Base-by-base conservation (phyloP, 23 red algal species). In the Agarophyton chilense region DNA sequence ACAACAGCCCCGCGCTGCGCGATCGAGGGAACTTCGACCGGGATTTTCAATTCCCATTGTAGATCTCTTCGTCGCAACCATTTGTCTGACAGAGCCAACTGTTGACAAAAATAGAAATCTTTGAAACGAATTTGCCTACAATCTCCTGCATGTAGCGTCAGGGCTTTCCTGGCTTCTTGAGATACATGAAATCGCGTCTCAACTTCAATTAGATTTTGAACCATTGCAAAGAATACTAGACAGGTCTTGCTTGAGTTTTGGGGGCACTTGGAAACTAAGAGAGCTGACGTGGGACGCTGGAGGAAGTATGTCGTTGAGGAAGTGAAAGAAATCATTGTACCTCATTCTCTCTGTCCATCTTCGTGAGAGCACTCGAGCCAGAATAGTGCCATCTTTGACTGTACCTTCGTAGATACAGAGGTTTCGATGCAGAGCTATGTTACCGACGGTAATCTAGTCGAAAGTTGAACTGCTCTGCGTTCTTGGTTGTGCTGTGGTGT, bases 31-130 rank as follows among this genome's bases (percentile, higher is more conserved):
- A 43, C 2, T 33, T 49, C 3, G 34, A 88, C 41, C 12, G 83
- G 83, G 10, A 88, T 41, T 41, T 88, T 88, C 13, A 88, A 26
- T 26, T 88, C n/a, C 83, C 83, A 88, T 10, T 47, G 42, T 13
- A 40, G 38, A 0, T 88, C 50, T 38, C 83, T 40, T 28, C 39
- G 44, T 13, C 83, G 64, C 18, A 88, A 54, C 83, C 83, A 88
- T 34, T 55, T 72, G 46, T 88, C 83, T 4, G 25, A 41, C 29
- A 88, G 47, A 9, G 83, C 83, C 16, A 88, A 46, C 31, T 72
- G 40, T 36, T 88, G 67, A 32, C 71, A 75, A 41, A 32, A 88
- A 12, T 88, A 88, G 12, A 12, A 38, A 62, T 88, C 83, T 55
- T 12, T 75, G 67, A 88, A 67, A 1, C 29, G 33, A 34, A 75